Conservation (phyloP, 192 early-diverging fungal species). For the Gaertneriomyces semiglobifer region DNA sequence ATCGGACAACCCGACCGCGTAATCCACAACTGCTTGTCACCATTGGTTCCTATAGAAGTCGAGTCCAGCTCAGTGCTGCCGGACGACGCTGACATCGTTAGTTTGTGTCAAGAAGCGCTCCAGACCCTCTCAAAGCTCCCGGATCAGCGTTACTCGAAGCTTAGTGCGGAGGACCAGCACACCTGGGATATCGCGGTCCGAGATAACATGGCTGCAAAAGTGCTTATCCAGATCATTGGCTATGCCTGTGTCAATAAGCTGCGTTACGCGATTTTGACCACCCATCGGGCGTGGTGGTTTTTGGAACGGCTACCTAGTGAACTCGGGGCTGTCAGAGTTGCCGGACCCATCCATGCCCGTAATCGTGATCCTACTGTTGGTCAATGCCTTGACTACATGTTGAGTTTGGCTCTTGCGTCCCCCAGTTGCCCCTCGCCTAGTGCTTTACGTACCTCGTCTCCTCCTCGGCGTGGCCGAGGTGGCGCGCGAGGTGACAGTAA, state of each 20-base stretch:
- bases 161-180: background rate
- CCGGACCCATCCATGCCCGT: conserved; percentile 3
- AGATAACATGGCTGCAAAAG: conserved; percentile 3
- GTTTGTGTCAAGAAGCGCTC: background rate
- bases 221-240: conserved; percentile 8
- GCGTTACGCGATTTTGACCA: conserved; percentile 9
- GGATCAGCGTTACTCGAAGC: conserved; percentile 5
- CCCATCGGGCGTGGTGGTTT: conserved; percentile 9
- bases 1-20: conserved; percentile 15
- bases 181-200: background rate
- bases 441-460: background rate
- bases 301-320: conserved; percentile 6
- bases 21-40: background rate
- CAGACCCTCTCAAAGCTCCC: no score
- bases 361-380: conserved; percentile 1
- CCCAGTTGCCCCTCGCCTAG: conserved; percentile 17
- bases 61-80: conserved; percentile 2
- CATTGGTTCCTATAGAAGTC: conserved; percentile 13
- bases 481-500: background rate
- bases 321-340: background rate
- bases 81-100: background rate
- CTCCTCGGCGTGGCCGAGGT: background rate
- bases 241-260: conserved; percentile 11
- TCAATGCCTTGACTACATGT: conserved; percentile 11
- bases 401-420: background rate